Evolutionary conservation across 371 early-diverging fungal species (phyloP).

Genomic region (Syncephalastrum sp.): DNA sequence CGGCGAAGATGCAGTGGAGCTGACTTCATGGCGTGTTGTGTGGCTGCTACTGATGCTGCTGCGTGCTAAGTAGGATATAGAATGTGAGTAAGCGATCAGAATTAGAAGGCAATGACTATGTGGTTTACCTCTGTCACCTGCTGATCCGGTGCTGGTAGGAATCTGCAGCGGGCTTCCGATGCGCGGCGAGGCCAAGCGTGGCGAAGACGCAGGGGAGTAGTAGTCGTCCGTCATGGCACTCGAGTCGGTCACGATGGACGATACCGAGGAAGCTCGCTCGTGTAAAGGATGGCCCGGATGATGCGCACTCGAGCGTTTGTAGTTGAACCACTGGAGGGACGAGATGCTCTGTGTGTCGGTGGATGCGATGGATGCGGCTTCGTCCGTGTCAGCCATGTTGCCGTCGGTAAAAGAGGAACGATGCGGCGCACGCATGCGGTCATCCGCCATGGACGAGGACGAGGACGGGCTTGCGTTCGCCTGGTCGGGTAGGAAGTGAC

Average conservation of each 20-base stretch:
- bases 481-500: background rate
- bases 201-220: slow-evolving; percentile 21
- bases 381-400: slow-evolving; percentile 16
- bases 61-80: no score
- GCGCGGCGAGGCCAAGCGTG: slow-evolving; percentile 18
- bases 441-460: slow-evolving; percentile 10
- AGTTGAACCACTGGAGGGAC: slow-evolving; percentile 14
- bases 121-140: slow-evolving; percentile 7
- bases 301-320: slow-evolving; percentile 6
- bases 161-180: slow-evolving; percentile 22
- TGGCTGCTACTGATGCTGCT: background rate
- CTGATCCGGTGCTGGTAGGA: slow-evolving; percentile 2
- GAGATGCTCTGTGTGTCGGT: slow-evolving; percentile 19
- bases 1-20: slow-evolving; percentile 5
- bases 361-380: slow-evolving; percentile 15
- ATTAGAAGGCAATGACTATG: no score
- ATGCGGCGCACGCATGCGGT: slow-evolving; percentile 7
- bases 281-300: slow-evolving; percentile 10
- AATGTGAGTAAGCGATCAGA: no score
- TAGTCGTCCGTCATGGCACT: slow-evolving; percentile 20
- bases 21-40: slow-evolving; percentile 3
- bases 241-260: slow-evolving; percentile 24
- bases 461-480: background rate
- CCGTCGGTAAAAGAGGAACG: slow-evolving; percentile 12
- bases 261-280: slow-evolving; percentile 23